Conservation (phyloP, 2,329 filamentous ascomycete genomes). For the Leptographium lundbergii region DNA sequence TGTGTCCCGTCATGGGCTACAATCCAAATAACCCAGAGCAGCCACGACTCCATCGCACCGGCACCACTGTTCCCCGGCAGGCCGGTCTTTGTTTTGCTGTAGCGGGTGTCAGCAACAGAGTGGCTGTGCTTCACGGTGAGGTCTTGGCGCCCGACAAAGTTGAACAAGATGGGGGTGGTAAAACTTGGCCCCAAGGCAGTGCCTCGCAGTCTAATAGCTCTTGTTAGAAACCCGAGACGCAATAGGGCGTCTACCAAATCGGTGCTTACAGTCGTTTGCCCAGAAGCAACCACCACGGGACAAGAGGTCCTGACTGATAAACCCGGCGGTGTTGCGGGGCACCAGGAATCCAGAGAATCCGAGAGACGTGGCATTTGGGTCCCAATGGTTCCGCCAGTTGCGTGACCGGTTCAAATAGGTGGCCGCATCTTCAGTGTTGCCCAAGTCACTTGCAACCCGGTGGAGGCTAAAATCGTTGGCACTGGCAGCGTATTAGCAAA, state of each 20-base stretch:
- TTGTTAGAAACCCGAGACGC: not conserved
- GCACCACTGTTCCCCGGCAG: slow-evolving; percentile 60
- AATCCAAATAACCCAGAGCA: slow-evolving; percentile 58
- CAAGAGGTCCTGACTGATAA: slow-evolving; percentile 34
- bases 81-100: slow-evolving; percentile 39
- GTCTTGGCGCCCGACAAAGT: slow-evolving; percentile 51
- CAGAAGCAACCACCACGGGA: slow-evolving; percentile 54
- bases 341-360: slow-evolving; percentile 55
- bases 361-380: slow-evolving; percentile 40
- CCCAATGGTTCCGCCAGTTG: slow-evolving; percentile 65
- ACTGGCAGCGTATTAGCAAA: not conserved
- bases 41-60: slow-evolving; percentile 60
- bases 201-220: slow-evolving; percentile 36
- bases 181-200: slow-evolving; percentile 51
- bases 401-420: slow-evolving; percentile 51
- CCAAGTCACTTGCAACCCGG: slow-evolving; percentile 49
- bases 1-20: slow-evolving; percentile 56
- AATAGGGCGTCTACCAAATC: not conserved
- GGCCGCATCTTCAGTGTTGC: slow-evolving; percentile 29
- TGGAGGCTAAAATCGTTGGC: slow-evolving; percentile 55
- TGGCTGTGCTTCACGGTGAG: slow-evolving; percentile 46
- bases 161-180: slow-evolving; percentile 55
- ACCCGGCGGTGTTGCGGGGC: slow-evolving; percentile 35
- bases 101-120: slow-evolving; percentile 45
- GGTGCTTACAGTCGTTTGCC: slow-evolving; percentile 26